Evolutionary conservation across 306 rosid species (phyloP).

Genomic region (Casuarina cunninghamiana): DNA sequence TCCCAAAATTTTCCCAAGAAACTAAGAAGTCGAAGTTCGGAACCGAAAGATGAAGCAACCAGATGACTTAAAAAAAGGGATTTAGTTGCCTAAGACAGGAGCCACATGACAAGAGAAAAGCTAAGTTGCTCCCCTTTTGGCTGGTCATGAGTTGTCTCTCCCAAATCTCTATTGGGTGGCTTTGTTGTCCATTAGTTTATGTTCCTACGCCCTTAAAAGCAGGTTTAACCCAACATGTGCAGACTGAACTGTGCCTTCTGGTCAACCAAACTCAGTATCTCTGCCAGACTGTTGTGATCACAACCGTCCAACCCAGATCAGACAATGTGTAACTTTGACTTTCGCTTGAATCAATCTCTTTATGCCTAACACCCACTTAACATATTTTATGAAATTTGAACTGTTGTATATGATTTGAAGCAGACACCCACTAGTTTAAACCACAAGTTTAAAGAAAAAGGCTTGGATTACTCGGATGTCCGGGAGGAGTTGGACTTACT

Average conservation of each 20-base stretch:
- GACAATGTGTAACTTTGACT: slow-evolving; percentile 80
- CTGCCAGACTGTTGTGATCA: slow-evolving; percentile 67
- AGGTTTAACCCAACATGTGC: slow-evolving; percentile 35
- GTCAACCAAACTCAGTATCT: slow-evolving; percentile 74
- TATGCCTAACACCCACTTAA: slow-evolving; percentile 24
- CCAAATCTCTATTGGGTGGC: slow-evolving; percentile 51
- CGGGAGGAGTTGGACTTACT: slow-evolving; percentile 41
- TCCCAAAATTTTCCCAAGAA: neutral
- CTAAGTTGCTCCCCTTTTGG: slow-evolving; percentile 46
- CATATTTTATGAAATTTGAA: slow-evolving; percentile 19
- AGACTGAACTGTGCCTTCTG: slow-evolving; percentile 24
- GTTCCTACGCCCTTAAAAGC: slow-evolving; percentile 66
- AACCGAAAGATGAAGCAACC: slow-evolving; percentile 27
- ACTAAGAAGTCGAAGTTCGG: neutral
- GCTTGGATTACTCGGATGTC: slow-evolving; percentile 54
- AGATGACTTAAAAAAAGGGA: slow-evolving; percentile 17
- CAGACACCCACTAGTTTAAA: slow-evolving; percentile 42
- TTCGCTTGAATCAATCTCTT: slow-evolving; percentile 46
- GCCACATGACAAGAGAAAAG: slow-evolving; percentile 57
- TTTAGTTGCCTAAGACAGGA: slow-evolving; percentile 43
- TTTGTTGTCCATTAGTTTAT: slow-evolving; percentile 54
- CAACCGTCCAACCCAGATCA: slow-evolving; percentile 70
- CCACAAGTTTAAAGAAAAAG: slow-evolving; percentile 19
- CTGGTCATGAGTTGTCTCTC: slow-evolving; percentile 50
- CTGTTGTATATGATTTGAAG: slow-evolving; percentile 38